Evolutionary conservation across 768 basidiomycete species (phyloP).

Genomic region (Lanmaoa pseudosensibilis): DNA sequence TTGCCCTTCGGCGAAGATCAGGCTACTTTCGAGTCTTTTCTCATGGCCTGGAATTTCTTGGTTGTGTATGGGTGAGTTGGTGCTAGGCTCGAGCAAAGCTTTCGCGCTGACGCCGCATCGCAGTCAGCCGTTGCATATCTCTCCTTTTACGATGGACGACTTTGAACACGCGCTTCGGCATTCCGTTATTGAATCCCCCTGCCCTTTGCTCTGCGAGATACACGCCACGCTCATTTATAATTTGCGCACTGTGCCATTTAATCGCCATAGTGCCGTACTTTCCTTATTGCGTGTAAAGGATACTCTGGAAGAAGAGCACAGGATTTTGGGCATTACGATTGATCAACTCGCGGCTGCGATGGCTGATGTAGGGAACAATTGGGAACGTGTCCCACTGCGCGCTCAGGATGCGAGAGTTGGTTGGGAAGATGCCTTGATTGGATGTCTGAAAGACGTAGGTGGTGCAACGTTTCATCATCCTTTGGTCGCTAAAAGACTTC

Average conservation of each 20-base stretch:
- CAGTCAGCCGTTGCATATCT: conserved; percentile 86
- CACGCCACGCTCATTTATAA: conserved; percentile 90
- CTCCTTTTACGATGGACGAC: conserved; percentile 90
- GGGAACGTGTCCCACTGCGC: conserved; percentile 77
- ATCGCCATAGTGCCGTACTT: conserved; percentile 71
- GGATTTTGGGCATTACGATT: conserved; percentile 55
- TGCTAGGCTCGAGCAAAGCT: not conserved
- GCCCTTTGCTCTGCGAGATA: conserved; percentile 79
- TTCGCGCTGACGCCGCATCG: conserved; percentile 8
- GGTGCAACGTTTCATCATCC: not conserved
- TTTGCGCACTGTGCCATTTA: conserved; percentile 77
- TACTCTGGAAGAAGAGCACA: conserved; percentile 43
- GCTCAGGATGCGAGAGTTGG: conserved; percentile 74
- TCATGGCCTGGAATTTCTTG: conserved; percentile 93
- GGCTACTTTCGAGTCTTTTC: conserved; percentile 75
- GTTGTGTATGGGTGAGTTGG: conserved; percentile 84
- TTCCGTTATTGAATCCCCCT: conserved; percentile 62
- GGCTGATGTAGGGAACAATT: conserved; percentile 82
- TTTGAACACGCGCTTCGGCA: conserved; percentile 87
- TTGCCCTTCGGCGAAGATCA: conserved; percentile 70
- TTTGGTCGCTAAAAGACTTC: conserved; percentile 1
- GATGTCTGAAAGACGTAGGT: conserved; percentile 87
- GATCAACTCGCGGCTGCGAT: conserved; percentile 66
- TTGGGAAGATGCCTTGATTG: conserved; percentile 91
- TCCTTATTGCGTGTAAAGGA: conserved; percentile 51